These are phyloP conservation scores for Thalassiosira livingstoniorum DNA, from an alignment of 352 stramenopile species.

Conservation along the genomic window DNA sequence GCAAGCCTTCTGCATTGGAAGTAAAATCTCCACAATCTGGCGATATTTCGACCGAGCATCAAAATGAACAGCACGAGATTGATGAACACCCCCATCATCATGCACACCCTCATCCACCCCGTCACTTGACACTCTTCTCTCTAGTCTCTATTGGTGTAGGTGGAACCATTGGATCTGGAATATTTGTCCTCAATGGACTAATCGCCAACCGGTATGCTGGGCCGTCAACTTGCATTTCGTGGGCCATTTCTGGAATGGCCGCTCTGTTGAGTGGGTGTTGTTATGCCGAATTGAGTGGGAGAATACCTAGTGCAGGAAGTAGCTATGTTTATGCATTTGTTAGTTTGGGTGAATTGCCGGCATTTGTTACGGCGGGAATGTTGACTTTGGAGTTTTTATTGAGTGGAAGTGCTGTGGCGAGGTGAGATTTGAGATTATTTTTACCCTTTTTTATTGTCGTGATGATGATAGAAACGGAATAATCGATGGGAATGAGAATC, in stretches of 20 bases:
- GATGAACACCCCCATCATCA: constrained; percentile 6
- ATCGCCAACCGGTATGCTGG: constrained; percentile 67
- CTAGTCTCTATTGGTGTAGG: constrained; percentile 91
- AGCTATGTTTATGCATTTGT: constrained; percentile 94
- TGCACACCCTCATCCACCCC: constrained; percentile 25
- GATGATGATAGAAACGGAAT: too few relatives aligned
- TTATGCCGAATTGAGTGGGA: constrained; percentile 69
- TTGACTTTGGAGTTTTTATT: constrained; percentile 94
- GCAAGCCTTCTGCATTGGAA: constrained; percentile 12
- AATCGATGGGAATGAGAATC: too few relatives aligned
- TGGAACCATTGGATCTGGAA: constrained; percentile 90
- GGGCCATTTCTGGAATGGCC: constrained; percentile 58
- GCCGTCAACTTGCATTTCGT: constrained; percentile 61
- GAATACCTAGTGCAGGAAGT: constrained; percentile 89
- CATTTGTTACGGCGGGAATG: constrained; percentile 88
- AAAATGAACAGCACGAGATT: constrained; percentile 7
- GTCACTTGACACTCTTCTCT: constrained; percentile 89
- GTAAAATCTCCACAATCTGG: not conserved
- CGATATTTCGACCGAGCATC: not conserved
- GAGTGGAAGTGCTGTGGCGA: constrained; percentile 77
- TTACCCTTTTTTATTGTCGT: too few relatives aligned
- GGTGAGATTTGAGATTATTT: constrained; percentile 28
- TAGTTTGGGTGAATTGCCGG: constrained; percentile 91
- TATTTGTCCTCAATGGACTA: constrained; percentile 90
- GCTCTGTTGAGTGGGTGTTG: constrained; percentile 64